Evolutionary conservation across 208 protist species (phyloP).

Genomic region (Vickermania ingenoplastis): DNA sequence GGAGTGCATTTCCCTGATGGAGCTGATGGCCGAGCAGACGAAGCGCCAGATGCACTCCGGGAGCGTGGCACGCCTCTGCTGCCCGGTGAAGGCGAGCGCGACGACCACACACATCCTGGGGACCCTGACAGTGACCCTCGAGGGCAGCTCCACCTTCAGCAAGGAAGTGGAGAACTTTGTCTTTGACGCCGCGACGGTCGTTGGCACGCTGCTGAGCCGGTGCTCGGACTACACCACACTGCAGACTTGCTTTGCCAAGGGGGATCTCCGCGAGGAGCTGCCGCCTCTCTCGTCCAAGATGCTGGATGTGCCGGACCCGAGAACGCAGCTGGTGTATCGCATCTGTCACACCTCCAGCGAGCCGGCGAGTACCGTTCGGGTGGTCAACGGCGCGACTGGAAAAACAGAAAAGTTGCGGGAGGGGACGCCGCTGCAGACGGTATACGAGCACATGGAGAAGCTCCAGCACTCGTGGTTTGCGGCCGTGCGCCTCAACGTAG

Average conservation of each 20-base stretch:
- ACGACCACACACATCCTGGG: slow-evolving; percentile 3
- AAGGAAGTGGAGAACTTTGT: slow-evolving; percentile 15
- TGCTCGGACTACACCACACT: slow-evolving; percentile 15
- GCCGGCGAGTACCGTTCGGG: slow-evolving; percentile 2
- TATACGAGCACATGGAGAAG: slow-evolving; percentile 12
- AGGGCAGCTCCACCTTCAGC: slow-evolving; percentile 1
- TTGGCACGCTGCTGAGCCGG: slow-evolving; percentile 6
- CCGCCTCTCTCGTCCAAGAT: not conserved
- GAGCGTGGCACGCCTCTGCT: slow-evolving; percentile 3
- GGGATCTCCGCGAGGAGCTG: slow-evolving; percentile 6
- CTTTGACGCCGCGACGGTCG: slow-evolving; percentile 10
- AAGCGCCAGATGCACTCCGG: not conserved
- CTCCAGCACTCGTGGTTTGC: slow-evolving; percentile 19
- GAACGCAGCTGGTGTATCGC: slow-evolving; percentile 16
- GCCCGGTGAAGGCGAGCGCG: slow-evolving; percentile 3
- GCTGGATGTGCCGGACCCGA: slow-evolving; percentile 2
- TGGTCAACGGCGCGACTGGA: not conserved
- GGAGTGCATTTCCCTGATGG: slow-evolving; percentile 6
- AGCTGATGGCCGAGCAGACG: slow-evolving; percentile 3
- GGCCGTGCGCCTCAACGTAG: slow-evolving; percentile 16
- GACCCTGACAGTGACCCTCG: slow-evolving; percentile 6
- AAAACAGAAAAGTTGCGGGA: slow-evolving; percentile 13
- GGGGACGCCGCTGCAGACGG: slow-evolving; percentile 9
- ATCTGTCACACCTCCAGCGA: not conserved
- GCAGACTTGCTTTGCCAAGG: slow-evolving; percentile 12